These are phyloP conservation scores for Hebeloma cylindrosporum DNA, from an alignment of 768 basidiomycete species.

Conservation along the genomic window DNA sequence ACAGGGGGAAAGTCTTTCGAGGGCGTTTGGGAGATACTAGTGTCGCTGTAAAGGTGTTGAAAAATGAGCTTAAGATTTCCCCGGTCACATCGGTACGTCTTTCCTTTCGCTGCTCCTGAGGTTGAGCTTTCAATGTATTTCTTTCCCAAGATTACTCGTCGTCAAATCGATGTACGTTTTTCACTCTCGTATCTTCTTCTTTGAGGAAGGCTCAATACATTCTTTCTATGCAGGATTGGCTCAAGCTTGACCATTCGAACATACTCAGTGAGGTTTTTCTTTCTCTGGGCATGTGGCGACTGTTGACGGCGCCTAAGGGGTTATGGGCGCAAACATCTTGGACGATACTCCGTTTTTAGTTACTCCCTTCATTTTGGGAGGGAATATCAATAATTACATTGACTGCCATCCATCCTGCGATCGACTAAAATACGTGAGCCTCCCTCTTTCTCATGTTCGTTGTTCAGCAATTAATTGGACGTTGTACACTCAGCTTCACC, in stretches of 20 bases:
- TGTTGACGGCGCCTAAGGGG: constrained; percentile 6
- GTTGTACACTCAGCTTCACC: constrained; percentile 1
- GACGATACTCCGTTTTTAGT: constrained; percentile 22
- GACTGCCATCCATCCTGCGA: constrained; percentile 12
- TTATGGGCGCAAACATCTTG: constrained; percentile 19
- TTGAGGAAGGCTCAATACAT: background rate
- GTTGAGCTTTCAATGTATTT: background rate
- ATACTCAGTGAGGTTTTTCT: background rate
- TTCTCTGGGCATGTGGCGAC: background rate
- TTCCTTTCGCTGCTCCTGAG: background rate
- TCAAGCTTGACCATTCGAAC: background rate
- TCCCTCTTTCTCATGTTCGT: background rate
- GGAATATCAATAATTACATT: constrained; percentile 17
- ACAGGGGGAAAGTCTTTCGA: constrained; percentile 11
- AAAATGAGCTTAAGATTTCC: constrained; percentile 5
- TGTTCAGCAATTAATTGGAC: too few relatives aligned
- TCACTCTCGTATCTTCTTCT: background rate
- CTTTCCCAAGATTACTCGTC: background rate
- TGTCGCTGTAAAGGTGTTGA: constrained; percentile 18
- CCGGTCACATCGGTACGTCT: constrained; percentile 10
- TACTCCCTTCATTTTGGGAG: constrained; percentile 18
- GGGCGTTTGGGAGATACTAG: constrained; percentile 13
- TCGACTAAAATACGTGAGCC: constrained; percentile 1
- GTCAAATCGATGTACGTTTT: background rate
- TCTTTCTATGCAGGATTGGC: background rate